Evolutionary conservation across 331 rosid genomes (phyloP).

Genomic region (Saraca asoca): DNA sequence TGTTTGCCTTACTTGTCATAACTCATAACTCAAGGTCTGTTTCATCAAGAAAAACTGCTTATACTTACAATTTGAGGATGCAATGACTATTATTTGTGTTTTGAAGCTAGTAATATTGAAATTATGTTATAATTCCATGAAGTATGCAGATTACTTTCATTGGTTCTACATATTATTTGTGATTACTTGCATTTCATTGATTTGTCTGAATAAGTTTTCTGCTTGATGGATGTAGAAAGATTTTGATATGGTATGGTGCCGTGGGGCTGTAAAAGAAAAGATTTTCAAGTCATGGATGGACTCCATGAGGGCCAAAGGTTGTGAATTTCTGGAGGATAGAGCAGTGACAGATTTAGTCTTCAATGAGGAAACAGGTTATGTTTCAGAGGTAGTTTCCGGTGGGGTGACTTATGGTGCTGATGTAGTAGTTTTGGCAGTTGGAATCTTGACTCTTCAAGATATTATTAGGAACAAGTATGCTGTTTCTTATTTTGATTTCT

Average conservation of each 20-base stretch:
- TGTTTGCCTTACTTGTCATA: background rate
- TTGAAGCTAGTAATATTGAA: background rate
- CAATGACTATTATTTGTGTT: background rate
- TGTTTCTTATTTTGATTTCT: slow-evolving; percentile 9
- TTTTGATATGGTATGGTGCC: slow-evolving; percentile 53
- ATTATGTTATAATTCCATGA: background rate
- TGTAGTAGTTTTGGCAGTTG: slow-evolving; percentile 55
- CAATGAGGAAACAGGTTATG: slow-evolving; percentile 44
- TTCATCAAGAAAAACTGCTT: background rate
- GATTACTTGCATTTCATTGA: background rate
- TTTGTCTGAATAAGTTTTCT: slow-evolving; percentile 3
- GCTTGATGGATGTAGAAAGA: slow-evolving; percentile 48
- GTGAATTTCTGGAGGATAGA: slow-evolving; percentile 46
- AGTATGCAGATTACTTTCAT: background rate
- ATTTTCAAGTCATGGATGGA: slow-evolving; percentile 58
- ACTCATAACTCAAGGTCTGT: background rate
- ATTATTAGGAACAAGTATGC: slow-evolving; percentile 47
- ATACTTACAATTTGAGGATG: background rate
- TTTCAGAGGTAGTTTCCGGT: slow-evolving; percentile 47
- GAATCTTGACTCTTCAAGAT: slow-evolving; percentile 52
- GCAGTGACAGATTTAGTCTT: slow-evolving; percentile 43
- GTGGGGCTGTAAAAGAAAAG: slow-evolving; percentile 50
- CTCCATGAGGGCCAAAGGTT: slow-evolving; percentile 47
- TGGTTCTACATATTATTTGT: background rate
- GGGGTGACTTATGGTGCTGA: slow-evolving; percentile 42